phyloP scores from a whole-genome alignment of 2,329 filamentous ascomycete genomes.

The Nothophoma quercina region DNA sequence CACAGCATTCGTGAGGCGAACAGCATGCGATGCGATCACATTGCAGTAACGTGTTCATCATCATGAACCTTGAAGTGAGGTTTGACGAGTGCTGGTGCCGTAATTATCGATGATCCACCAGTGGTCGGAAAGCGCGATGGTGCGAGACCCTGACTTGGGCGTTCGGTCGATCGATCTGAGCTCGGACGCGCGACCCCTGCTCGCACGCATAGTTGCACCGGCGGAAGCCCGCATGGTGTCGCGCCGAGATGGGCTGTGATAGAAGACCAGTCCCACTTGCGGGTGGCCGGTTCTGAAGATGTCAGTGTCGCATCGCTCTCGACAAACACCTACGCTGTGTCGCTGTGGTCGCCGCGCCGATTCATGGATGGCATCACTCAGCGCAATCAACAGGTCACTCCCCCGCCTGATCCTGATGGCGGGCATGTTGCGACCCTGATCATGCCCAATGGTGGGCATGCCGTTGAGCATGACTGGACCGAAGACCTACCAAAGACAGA shows the following conservation, averaged over 20 bases:
- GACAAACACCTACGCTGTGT: constrained; percentile 10
- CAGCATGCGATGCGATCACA: not conserved
- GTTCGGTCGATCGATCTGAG: constrained; percentile 6
- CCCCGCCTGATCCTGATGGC: constrained; percentile 26
- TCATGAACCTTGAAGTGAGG: not conserved
- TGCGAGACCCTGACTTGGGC: not conserved
- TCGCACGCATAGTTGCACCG: constrained; percentile 1
- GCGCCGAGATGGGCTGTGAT: constrained; percentile 6
- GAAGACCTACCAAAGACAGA: constrained; percentile 37
- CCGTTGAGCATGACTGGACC: constrained; percentile 39
- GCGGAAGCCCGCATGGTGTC: constrained; percentile 9
- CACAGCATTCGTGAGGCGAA: not conserved
- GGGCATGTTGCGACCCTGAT: constrained; percentile 15
- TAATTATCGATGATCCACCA: not conserved
- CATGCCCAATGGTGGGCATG: constrained; percentile 10
- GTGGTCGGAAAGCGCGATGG: not conserved
- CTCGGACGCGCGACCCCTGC: not conserved
- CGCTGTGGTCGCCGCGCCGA: constrained; percentile 2
- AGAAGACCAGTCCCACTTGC: constrained; percentile 6
- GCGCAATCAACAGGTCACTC: constrained; percentile 20
- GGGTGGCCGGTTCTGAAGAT: constrained; percentile 2
- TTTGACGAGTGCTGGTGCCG: not conserved
- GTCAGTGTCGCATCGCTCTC: constrained; percentile 3
- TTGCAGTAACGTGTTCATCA: not conserved
- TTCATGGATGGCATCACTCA: constrained; percentile 16